Conservation (phyloP, 306 rosid genomes). For the Lathyrus tuberosus region DNA sequence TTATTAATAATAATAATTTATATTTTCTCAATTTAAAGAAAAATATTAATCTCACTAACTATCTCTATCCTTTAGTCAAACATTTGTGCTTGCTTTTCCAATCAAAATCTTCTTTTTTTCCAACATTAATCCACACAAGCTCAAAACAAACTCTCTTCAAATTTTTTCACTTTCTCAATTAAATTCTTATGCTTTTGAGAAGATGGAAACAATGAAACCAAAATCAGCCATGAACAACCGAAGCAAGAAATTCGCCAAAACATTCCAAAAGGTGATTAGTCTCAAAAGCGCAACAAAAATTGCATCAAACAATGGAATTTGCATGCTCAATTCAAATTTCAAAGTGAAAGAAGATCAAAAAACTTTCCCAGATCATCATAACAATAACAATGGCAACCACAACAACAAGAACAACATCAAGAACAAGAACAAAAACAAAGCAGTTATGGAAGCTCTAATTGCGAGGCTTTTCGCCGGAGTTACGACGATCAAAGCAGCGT, state of each 20-base stretch:
- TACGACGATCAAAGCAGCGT: conserved; percentile 90
- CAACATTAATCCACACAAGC: conserved; percentile 27
- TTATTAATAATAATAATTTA: too few species aligned
- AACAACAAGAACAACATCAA: conserved; percentile 39
- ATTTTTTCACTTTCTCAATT: conserved; percentile 9
- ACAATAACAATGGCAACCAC: conserved; percentile 30
- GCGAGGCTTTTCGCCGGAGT: conserved; percentile 89
- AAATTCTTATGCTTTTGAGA: conserved; percentile 45
- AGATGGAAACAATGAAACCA: conserved; percentile 74
- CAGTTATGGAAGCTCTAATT: conserved; percentile 78
- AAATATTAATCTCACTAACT: conserved; percentile 22
- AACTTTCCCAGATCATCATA: conserved; percentile 33
- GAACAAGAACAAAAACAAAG: conserved; percentile 51
- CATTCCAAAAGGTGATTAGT: conserved; percentile 70
- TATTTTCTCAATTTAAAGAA: too few species aligned
- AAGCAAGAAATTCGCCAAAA: conserved; percentile 57
- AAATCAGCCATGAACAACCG: conserved; percentile 60
- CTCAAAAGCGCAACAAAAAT: conserved; percentile 61
- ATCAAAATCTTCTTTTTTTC: conserved; percentile 42
- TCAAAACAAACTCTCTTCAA: conserved; percentile 28
- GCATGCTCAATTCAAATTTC: conserved; percentile 59
- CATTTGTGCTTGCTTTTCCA: conserved; percentile 53
- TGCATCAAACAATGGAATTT: conserved; percentile 78
- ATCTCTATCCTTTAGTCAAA: conserved; percentile 53
- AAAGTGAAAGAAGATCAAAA: conserved; percentile 59